Evolutionary conservation across 768 basidiomycete species (phyloP), one percentile per base, ranked within the genome.

Genomic region (Holtermannia corniformis): DNA sequence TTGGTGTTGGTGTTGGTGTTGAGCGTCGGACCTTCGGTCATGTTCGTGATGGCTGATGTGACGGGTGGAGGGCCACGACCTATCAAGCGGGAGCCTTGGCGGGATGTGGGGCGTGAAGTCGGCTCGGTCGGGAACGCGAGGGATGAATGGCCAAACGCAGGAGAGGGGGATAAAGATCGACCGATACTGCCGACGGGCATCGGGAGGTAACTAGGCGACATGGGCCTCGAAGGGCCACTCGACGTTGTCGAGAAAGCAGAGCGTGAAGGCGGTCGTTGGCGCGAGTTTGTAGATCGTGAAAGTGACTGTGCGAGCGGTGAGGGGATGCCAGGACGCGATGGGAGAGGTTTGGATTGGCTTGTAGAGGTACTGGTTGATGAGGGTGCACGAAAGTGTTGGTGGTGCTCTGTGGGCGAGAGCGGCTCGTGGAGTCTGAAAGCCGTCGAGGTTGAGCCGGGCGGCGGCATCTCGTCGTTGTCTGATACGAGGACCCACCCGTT

Each of bases 241-340:
- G 5, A 40, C 44, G 12, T 49, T 32, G 24, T 25, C 22, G n/a
- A n/a, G n/a, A n/a, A n/a, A n/a, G 52, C 19, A 20, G 23, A 25
- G 5, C 52, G 25, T 24, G 52, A 44, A 20, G 40, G 47, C 21
- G 52, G 28, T 43, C 47, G 44, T 48, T 41, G 19, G 21, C 37
- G 52, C 4, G 50, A 32, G 37, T 27, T 20, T n/a, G 43, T 50
- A 11, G 58, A 55, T 20, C 26, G 24, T 7, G 3, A 5, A 5
- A 52, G 26, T 7, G 24, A 24, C 28, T 32, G 13, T 20, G 61
- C 53, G n/a, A 64, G 52, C 3, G 65, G 65, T 16, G 58, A 60
- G 3, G 67, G 67, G 19, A 68, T 68, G 21, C 60, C 64, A 16
- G 67, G 67, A 26, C 67, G 52, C 11, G 56, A 48, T 7, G 67